These are phyloP conservation scores for Phytophthora ramorum DNA, from an alignment of 352 stramenopile species.

Conservation along the genomic window DNA sequence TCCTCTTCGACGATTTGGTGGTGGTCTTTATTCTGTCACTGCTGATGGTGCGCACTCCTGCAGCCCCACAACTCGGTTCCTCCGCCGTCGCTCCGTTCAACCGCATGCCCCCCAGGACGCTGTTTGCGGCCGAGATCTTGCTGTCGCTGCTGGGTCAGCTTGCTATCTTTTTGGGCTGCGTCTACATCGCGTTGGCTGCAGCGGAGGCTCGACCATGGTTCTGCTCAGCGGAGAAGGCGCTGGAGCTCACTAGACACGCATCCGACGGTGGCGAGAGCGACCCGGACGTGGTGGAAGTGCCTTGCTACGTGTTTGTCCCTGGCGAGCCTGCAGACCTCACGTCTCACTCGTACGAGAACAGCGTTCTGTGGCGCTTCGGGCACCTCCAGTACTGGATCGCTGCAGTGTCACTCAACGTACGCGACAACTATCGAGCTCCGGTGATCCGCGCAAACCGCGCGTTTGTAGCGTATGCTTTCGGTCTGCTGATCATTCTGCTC, in stretches of 20 bases:
- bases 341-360: constrained; percentile 80
- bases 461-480: constrained; percentile 59
- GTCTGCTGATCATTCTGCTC: constrained; percentile 60
- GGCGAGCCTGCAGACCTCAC: constrained; percentile 62
- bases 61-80: constrained; percentile 42
- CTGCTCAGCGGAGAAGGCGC: constrained; percentile 54
- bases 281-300: constrained; percentile 46
- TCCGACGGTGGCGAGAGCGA: constrained; percentile 33
- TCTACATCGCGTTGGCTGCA: constrained; percentile 65
- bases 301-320: constrained; percentile 73
- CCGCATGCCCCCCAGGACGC: constrained; percentile 57
- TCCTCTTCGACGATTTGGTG: constrained; percentile 81
- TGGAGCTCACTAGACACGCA: constrained; percentile 48
- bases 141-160: constrained; percentile 67
- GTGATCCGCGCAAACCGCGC: constrained; percentile 55
- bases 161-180: constrained; percentile 56
- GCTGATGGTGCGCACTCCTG: constrained; percentile 72
- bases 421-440: constrained; percentile 69
- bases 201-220: constrained; percentile 67
- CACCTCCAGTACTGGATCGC: constrained; percentile 84
- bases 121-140: constrained; percentile 71
- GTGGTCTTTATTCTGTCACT: constrained; percentile 76
- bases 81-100: constrained; percentile 30
- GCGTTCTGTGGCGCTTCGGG: constrained; percentile 78
- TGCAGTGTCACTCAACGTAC: constrained; percentile 69